A percentile compares a stretch with the other conserved stretches of the same genome.
These are phyloP conservation scores for Podospora tetraspora DNA, from an alignment of 495 filamentous ascomycete species.

Conservation along the genomic window DNA sequence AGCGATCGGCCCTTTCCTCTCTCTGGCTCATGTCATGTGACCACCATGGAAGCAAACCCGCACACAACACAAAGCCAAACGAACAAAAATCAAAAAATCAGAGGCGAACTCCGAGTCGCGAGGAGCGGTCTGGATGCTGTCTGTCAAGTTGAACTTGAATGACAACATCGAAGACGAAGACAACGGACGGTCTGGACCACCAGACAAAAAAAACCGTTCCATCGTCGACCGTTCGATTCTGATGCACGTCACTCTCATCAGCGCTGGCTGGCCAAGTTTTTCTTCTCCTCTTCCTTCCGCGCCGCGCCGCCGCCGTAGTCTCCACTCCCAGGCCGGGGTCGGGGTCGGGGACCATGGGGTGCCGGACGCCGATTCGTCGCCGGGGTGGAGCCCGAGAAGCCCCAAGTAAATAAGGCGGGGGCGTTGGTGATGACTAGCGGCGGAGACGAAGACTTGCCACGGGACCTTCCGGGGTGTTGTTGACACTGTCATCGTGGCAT, in stretches of 20 bases:
- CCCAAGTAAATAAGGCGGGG: not conserved
- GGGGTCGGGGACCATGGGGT: not conserved
- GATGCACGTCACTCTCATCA: not conserved
- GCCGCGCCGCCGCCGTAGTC: not conserved
- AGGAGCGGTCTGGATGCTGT: not conserved
- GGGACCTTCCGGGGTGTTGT: not conserved
- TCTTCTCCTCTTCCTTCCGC: not conserved
- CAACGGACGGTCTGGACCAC: not conserved
- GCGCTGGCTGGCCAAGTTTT: not conserved
- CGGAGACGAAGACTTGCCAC: too few species aligned
- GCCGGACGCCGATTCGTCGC: not conserved
- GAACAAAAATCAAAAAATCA: not conserved
- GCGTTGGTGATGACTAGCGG: not conserved
- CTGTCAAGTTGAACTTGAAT: not conserved
- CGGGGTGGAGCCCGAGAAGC: not conserved
- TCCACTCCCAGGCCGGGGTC: too few species aligned
- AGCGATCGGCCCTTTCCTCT: not conserved
- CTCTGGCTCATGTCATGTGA: not conserved
- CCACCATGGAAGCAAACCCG: not conserved
- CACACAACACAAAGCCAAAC: not conserved
- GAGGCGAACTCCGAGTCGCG: not conserved
- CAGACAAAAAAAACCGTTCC: not conserved
- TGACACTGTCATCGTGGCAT: not conserved
- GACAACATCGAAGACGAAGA: too few species aligned
- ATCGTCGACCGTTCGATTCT: not conserved